These are phyloP conservation scores for Colletotrichum navitas DNA, from an alignment of 2,329 filamentous ascomycete genomes.

Conservation along the genomic window DNA sequence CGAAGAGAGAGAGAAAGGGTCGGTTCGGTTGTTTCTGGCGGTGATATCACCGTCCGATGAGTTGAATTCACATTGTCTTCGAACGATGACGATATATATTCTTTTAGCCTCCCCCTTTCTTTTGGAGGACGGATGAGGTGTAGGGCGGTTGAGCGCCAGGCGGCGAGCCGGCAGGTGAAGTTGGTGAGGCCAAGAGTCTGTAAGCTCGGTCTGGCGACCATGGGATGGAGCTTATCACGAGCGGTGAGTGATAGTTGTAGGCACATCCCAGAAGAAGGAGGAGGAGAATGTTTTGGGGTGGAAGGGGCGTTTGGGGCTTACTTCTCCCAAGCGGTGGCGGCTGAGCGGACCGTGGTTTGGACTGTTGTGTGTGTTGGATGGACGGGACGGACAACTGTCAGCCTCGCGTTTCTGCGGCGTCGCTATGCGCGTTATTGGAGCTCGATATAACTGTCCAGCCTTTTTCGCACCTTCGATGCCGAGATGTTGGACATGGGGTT, in stretches of 20 bases:
- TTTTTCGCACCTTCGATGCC: not conserved
- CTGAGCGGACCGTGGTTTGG: not conserved
- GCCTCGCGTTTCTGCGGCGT: not conserved
- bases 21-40: not conserved
- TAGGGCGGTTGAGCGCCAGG: not conserved
- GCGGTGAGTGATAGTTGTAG: not conserved
- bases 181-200: not conserved
- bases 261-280: not conserved
- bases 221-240: not conserved
- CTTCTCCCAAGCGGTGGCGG: too few species aligned
- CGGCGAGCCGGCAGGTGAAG: too few species aligned
- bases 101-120: not conserved
- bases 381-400: not conserved
- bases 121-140: not conserved
- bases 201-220: not conserved
- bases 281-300: not conserved
- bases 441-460: not conserved
- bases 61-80: not conserved
- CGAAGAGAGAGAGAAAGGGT: not conserved
- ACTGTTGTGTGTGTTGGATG: not conserved
- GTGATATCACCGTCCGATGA: slow-evolving; percentile 4
- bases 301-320: not conserved
- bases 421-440: not conserved
- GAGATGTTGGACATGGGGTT: not conserved
- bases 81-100: not conserved